A percentile compares a stretch with the other conserved stretches of the same genome.
Evolutionary conservation across 2,329 filamentous ascomycete species (phyloP).

Genomic region (Cytospora piceae): DNA sequence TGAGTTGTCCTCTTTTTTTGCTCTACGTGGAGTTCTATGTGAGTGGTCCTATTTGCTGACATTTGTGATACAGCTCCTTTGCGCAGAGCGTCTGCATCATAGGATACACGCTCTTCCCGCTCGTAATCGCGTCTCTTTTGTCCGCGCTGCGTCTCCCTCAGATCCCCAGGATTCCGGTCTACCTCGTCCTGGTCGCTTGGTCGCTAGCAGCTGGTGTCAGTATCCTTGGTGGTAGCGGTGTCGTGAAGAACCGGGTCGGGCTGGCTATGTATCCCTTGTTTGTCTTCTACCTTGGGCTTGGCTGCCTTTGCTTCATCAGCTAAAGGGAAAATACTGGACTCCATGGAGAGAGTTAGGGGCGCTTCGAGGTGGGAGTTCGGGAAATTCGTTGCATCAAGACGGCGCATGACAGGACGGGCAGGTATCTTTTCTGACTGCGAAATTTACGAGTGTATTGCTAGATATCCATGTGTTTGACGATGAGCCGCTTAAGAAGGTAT

Average conservation of each 20-base stretch:
- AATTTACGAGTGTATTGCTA: constrained; percentile 19
- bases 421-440: constrained; percentile 11
- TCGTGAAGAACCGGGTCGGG: constrained; percentile 90
- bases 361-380: constrained; percentile 11
- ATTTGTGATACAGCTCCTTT: constrained; percentile 70
- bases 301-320: constrained; percentile 96
- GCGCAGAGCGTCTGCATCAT: constrained; percentile 98
- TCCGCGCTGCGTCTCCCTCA: constrained; percentile 80
- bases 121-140: constrained; percentile 89
- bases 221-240: constrained; percentile 92
- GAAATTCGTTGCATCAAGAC: constrained; percentile 25
- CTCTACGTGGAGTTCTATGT: constrained; percentile 30
- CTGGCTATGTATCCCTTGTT: constrained; percentile 94
- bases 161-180: constrained; percentile 86
- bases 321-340: constrained; percentile 46
- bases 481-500: neutral
- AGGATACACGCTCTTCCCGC: constrained; percentile 95
- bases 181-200: constrained; percentile 86
- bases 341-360: neutral
- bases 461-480: constrained; percentile 26
- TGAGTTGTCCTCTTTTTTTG: constrained; percentile 50
- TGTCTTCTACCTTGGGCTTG: constrained; percentile 91
- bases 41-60: constrained; percentile 14
- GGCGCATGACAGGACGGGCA: constrained; percentile 26
- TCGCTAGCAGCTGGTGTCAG: constrained; percentile 94